Evolutionary conservation across 345 rosid genomes (phyloP).

Genomic region (Melaleuca alternifolia): DNA sequence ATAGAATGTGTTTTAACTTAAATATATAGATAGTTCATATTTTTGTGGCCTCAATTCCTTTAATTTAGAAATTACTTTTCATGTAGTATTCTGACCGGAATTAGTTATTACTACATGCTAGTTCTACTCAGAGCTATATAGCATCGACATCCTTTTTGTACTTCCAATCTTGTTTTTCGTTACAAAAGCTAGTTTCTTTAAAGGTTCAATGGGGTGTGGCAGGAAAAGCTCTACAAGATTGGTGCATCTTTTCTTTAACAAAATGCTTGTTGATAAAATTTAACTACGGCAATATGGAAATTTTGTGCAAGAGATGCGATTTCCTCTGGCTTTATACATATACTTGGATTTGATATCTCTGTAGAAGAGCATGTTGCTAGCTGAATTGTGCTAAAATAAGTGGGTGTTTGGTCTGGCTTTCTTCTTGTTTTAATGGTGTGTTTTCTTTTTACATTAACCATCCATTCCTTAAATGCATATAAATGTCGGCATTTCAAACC

Average conservation of each 20-base stretch:
- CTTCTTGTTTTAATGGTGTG: not conserved
- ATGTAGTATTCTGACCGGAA: not conserved
- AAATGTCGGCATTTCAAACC: not conserved
- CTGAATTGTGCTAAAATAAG: not conserved
- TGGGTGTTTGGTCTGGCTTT: not conserved
- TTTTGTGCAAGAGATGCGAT: not conserved
- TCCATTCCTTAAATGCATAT: not conserved
- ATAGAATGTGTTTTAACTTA: not conserved
- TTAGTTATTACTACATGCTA: not conserved
- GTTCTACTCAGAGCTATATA: not conserved
- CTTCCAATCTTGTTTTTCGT: not conserved
- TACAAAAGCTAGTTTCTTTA: not conserved
- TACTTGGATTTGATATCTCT: not conserved
- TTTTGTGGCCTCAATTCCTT: not conserved
- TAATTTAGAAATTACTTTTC: not conserved
- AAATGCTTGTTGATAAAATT: not conserved
- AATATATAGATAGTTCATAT: not conserved
- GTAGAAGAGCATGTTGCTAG: not conserved
- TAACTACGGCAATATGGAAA: not conserved
- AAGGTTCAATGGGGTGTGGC: not conserved
- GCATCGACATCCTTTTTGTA: not conserved
- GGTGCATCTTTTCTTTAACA: not conserved
- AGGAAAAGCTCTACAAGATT: not conserved
- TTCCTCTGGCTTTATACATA: not conserved
- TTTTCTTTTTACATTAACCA: not conserved